Evolutionary conservation across 345 rosid species (phyloP).

Genomic region (Orychophragmus violaceus): DNA sequence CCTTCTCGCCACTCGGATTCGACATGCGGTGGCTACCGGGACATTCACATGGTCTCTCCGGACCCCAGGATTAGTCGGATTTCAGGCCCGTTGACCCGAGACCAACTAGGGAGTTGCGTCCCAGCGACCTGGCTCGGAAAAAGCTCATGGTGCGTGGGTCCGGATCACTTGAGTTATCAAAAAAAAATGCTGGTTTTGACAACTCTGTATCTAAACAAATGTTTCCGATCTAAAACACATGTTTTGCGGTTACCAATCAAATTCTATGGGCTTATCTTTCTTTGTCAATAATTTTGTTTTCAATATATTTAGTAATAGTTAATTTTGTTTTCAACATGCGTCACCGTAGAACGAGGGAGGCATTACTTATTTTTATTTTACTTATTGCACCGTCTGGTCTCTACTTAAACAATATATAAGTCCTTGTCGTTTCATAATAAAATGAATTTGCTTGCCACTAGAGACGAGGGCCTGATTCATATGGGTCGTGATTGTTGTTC

Average conservation of each 20-base stretch:
- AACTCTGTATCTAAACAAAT: too few relatives aligned
- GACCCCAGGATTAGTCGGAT: too few relatives aligned
- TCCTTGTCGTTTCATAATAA: neutral
- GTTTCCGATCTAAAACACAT: conserved; percentile 2
- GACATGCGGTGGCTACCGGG: too few relatives aligned
- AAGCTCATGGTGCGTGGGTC: too few relatives aligned
- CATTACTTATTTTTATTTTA: conserved; percentile 17
- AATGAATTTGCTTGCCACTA: neutral
- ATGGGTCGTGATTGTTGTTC: neutral
- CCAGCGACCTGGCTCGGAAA: too few relatives aligned
- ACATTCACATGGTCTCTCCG: too few relatives aligned
- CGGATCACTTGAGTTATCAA: too few relatives aligned
- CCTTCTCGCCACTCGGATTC: too few relatives aligned
- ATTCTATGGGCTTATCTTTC: neutral
- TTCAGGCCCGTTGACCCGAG: too few relatives aligned
- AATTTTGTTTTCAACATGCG: conserved; percentile 6
- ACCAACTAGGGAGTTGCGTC: too few relatives aligned
- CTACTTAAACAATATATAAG: neutral
- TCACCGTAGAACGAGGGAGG: conserved; percentile 24
- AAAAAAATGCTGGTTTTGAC: too few relatives aligned
- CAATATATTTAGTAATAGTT: neutral
- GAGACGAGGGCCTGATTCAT: conserved; percentile 12
- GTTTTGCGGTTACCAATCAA: neutral
- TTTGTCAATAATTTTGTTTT: neutral
- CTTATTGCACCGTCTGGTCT: conserved; percentile 8